A percentile compares a stretch with the other conserved stretches of the same genome.
Evolutionary conservation across 306 rosid species (phyloP).

Genomic region (Cyclanthera cordifolia): DNA sequence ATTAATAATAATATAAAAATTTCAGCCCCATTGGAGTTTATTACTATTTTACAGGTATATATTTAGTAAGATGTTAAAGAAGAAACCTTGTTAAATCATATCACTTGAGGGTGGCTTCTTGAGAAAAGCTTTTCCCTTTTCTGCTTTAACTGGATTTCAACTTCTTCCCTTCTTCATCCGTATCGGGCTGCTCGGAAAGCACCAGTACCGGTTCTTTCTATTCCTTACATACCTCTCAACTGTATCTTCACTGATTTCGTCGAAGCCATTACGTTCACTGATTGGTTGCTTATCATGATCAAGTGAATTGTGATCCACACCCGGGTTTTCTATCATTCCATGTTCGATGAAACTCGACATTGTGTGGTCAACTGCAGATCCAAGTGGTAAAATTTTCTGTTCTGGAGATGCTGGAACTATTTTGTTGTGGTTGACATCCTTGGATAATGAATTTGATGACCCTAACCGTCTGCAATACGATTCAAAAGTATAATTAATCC

Average conservation of each 20-base stretch:
- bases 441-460: constrained; percentile 29
- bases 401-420: constrained; percentile 54
- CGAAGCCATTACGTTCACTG: constrained; percentile 10
- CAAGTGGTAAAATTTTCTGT: constrained; percentile 24
- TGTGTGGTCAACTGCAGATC: constrained; percentile 16
- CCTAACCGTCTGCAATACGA: constrained; percentile 34
- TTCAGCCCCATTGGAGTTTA: not conserved
- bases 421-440: constrained; percentile 50
- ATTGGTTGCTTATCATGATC: constrained; percentile 13
- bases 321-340: constrained; percentile 8
- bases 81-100: not conserved
- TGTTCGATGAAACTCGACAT: constrained; percentile 21
- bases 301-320: constrained; percentile 20
- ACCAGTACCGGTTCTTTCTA: constrained; percentile 6
- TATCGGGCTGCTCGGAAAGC: constrained; percentile 9
- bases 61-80: not conserved
- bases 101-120: constrained; percentile 3
- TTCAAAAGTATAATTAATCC: not conserved
- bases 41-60: not conserved
- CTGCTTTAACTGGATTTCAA: constrained; percentile 6
- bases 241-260: constrained; percentile 5
- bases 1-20: not conserved
- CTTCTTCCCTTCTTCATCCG: constrained; percentile 13
- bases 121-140: not conserved
- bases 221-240: constrained; percentile 5